phyloP scores from a whole-genome alignment of 2,329 filamentous ascomycete genomes.

The Aspergillus vadensis region DNA sequence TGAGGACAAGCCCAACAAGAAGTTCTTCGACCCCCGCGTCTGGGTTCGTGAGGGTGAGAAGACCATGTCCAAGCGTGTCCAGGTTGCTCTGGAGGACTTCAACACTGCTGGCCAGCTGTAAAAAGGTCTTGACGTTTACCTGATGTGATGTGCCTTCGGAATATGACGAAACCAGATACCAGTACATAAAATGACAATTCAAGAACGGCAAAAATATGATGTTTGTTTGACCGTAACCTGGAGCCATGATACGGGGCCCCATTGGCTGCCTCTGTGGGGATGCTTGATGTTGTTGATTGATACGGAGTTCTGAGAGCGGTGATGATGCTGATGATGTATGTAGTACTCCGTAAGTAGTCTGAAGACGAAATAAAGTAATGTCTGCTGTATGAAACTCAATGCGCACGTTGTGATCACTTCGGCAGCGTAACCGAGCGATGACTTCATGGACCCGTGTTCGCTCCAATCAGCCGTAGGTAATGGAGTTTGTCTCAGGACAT shows the following conservation, averaged over 20 bases:
- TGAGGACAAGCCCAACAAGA: constrained; percentile 99
- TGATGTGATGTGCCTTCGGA: constrained; percentile 18
- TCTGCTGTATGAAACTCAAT: not conserved
- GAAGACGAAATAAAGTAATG: constrained; percentile 15
- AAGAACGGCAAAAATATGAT: constrained; percentile 1
- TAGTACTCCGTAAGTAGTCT: constrained; percentile 3
- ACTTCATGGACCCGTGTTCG: not conserved
- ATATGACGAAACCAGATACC: constrained; percentile 23
- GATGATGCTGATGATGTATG: constrained; percentile 10
- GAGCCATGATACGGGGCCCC: not conserved
- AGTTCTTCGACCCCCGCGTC: constrained; percentile 85
- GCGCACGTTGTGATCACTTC: not conserved
- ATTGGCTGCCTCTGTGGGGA: not conserved
- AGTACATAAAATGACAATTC: constrained; percentile 23
- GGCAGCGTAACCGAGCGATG: not conserved
- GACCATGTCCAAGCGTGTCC: constrained; percentile 83
- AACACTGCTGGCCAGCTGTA: constrained; percentile 79
- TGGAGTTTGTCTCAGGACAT: not conserved
- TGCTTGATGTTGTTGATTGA: not conserved
- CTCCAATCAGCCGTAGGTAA: not conserved
- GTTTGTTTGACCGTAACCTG: constrained; percentile 7
- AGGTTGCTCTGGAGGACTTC: constrained; percentile 86
- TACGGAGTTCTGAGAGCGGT: constrained; percentile 6
- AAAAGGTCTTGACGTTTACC: constrained; percentile 30
- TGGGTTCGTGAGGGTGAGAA: constrained; percentile 95